Evolutionary conservation across 495 filamentous ascomycete genomes (phyloP), one percentile per base, ranked within the genome.

Genomic region (Elaphomyces granulatus): DNA sequence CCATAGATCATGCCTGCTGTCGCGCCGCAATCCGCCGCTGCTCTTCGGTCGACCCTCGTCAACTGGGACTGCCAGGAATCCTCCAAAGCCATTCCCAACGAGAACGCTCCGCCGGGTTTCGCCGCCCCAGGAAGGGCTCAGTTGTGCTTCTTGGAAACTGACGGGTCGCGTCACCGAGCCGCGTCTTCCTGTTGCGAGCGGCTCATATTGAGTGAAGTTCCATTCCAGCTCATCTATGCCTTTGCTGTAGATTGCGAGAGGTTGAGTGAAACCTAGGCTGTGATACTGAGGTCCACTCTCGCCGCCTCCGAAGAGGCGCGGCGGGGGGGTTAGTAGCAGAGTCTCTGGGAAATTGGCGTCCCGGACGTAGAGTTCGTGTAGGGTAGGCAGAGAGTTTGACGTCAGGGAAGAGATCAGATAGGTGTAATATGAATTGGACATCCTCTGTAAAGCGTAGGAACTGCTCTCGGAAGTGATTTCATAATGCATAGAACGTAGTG

Each of bases 351-450:
- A 93, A 40, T 70, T 59, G 8, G 78, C 64, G 48, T 94, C 86
- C 8, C 83, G 81, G 31, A 94, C 90, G 56, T 92, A 96, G 18
- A 96, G 67, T 15, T 75, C 67, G 4, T 60, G 64, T 1, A 98
- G 71, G 9, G 71, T 66, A 8, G 87, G 83, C 0, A 98, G 70
- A 12, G 71, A 66, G 41, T 78, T 75, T n/a, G 73, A 68, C 46
- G 85, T 73, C 21, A 98, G 68, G 4, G 82, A 90, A 28, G 70
- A 69, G 16, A 86, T 72, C n/a, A 98, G 74, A 62, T 93, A 94
- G 33, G 67, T 64, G 54, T 98, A 94, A 64, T 94, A 92, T 37
- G 76, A 78, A 3, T 66, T 59, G 0, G 74, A 68, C 6, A 77
- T 72, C 15, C 68, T 70, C 3, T 75, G 63, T 32, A 82, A 70